Base-by-base conservation (phyloP, 352 stramenopile species). In the Phytophthora idaei region DNA sequence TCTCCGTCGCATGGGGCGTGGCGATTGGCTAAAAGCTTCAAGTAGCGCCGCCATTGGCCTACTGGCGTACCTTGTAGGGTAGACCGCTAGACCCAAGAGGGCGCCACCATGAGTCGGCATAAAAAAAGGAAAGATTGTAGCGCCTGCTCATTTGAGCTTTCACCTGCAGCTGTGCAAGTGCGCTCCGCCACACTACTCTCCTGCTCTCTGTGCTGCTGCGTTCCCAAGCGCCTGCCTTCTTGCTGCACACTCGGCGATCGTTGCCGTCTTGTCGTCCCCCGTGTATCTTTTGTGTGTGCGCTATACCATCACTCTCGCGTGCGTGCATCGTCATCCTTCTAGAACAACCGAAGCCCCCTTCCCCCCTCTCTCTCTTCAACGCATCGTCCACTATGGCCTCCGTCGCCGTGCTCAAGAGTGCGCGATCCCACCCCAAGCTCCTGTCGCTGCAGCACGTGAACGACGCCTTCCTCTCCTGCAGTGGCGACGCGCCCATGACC, bases 91-190 rank as follows among this genome's bases (percentile, higher is more conserved):
- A n/a, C 21, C 36, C 5, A 28, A 36, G 55, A 12, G 44, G 46
- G 17, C 44, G 44, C 46, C 57, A 27, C 36, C 12, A 44, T 37
- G 48, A 61, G 45, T 56, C 49, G 42, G 47, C 31, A 55, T 48
- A 60, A 69, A 69, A 72, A 72, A 78, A 74, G 61, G 71, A 75
- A 73, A 78, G 61, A 72, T 75, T 75, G 61, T 32, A 29, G 28
- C 34, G 52, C 48, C 65, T 72, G 72, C 63, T 86, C 83, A 91
- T 91, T 91, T 84, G 73, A 80, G 80, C 66, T 84, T 91, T 90
- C 61, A 51, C 78, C 65, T 65, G 72, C 42, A 67, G 75, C 77
- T 66, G 74, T 64, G 70, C 78, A 87, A 67, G 62, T 78, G 61
- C 49, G 48, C 67, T 71, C 53, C 59, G 42, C 45, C 45, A 17